Evolutionary conservation across 2,329 filamentous ascomycete species (phyloP).

Genomic region (Aspergillus sojae): DNA sequence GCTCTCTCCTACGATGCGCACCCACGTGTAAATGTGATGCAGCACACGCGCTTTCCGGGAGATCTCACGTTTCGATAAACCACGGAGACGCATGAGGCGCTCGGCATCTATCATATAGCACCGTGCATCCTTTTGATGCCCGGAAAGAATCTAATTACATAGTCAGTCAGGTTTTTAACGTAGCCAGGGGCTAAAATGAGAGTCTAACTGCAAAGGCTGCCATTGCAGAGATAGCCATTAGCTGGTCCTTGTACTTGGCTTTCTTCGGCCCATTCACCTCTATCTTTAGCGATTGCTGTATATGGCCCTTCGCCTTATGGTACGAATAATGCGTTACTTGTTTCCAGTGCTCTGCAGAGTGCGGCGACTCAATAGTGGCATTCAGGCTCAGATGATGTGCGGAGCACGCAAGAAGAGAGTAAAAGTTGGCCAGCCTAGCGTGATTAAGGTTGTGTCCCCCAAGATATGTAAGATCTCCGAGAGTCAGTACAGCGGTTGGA

Average conservation of each 20-base stretch:
- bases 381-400: slow-evolving; percentile 29
- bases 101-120: slow-evolving; percentile 44
- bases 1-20: slow-evolving; percentile 40
- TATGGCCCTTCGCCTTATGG: slow-evolving; percentile 33
- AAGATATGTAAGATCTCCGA: slow-evolving; percentile 34
- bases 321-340: slow-evolving; percentile 28
- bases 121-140: slow-evolving; percentile 36
- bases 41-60: slow-evolving; percentile 42
- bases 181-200: not conserved
- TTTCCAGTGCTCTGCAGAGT: slow-evolving; percentile 28
- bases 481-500: slow-evolving; percentile 33
- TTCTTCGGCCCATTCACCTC: slow-evolving; percentile 33
- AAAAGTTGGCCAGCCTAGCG: slow-evolving; percentile 36
- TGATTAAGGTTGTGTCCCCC: slow-evolving; percentile 30
- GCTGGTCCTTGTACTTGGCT: slow-evolving; percentile 44
- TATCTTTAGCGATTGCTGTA: slow-evolving; percentile 33
- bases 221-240: slow-evolving; percentile 40
- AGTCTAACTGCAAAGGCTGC: slow-evolving; percentile 36
- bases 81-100: slow-evolving; percentile 38
- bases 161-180: slow-evolving; percentile 6
- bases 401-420: slow-evolving; percentile 32
- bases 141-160: slow-evolving; percentile 25
- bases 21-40: slow-evolving; percentile 45
- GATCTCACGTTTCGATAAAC: slow-evolving; percentile 37
- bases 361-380: slow-evolving; percentile 9